These are phyloP conservation scores for Bimuria novae-zelandiae DNA, from an alignment of 2,329 filamentous ascomycete species.

Conservation along the genomic window DNA sequence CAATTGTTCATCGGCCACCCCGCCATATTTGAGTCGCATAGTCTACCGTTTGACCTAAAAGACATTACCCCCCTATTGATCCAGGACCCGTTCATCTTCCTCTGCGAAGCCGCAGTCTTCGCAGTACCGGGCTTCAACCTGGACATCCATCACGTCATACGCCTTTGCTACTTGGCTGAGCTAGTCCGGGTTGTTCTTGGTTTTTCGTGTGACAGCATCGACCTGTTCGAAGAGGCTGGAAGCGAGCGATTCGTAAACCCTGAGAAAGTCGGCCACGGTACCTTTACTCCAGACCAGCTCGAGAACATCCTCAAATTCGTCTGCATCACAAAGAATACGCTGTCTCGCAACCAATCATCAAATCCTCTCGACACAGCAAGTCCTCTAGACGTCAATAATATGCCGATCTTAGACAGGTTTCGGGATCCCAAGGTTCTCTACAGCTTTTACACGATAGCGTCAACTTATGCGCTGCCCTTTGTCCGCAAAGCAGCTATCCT, in stretches of 20 bases:
- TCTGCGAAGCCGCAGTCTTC: conserved; percentile 77
- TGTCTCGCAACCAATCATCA: conserved; percentile 2
- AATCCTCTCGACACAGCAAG: conserved; percentile 29
- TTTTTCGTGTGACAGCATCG: conserved; percentile 42
- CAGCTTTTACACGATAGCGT: conserved; percentile 55
- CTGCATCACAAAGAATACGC: conserved; percentile 35
- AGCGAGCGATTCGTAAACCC: conserved; percentile 32
- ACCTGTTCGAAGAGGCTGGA: conserved; percentile 13
- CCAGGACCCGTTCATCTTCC: conserved; percentile 76
- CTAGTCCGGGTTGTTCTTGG: conserved; percentile 78
- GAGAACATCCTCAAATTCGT: conserved; percentile 39
- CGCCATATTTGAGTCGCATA: conserved; percentile 45
- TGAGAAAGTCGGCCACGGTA: conserved; percentile 28
- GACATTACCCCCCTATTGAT: conserved; percentile 61
- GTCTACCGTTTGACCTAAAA: conserved; percentile 51
- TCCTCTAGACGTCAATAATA: conserved; percentile 30
- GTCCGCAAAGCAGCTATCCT: conserved; percentile 83
- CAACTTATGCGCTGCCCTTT: conserved; percentile 87
- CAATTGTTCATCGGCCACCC: conserved; percentile 70
- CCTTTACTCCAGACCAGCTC: conserved; percentile 33
- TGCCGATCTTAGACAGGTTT: conserved; percentile 28
- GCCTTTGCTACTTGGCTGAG: conserved; percentile 88
- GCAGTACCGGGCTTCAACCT: conserved; percentile 69
- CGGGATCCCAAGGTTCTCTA: conserved; percentile 39
- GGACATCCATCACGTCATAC: conserved; percentile 78